Conservation (phyloP, 768 basidiomycete genomes). For the Tulasnella sp. region DNA sequence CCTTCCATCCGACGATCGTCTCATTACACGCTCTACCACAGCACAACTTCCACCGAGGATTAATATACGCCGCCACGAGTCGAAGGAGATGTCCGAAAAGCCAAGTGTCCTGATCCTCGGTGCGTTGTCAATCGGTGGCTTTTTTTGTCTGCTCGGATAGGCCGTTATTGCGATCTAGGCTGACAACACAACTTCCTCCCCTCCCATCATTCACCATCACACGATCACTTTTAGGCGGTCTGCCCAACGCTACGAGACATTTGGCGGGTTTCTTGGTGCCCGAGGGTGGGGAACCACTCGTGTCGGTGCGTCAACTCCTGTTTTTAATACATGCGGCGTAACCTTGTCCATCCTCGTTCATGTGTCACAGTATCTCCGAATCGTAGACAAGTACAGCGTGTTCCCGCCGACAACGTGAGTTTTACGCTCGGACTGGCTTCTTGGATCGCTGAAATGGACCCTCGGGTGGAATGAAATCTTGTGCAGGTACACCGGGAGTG, state of each 20-base stretch:
- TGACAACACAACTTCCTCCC: neutral
- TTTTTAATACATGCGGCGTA: neutral
- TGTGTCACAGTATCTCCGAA: conserved; percentile 44
- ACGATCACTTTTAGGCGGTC: no score
- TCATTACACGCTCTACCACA: no score
- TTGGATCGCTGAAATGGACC: conserved; percentile 4
- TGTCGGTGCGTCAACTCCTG: conserved; percentile 42
- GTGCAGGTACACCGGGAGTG: conserved; percentile 59
- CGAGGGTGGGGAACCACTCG: conserved; percentile 50
- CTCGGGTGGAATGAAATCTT: neutral
- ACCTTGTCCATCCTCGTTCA: neutral
- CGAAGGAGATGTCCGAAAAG: conserved; percentile 38
- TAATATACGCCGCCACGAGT: neutral
- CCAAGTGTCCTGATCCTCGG: conserved; percentile 70
- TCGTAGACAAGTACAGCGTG: conserved; percentile 66
- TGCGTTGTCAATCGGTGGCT: conserved; percentile 31
- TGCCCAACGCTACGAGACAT: conserved; percentile 66
- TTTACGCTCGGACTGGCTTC: neutral
- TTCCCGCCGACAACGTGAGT: conserved; percentile 60
- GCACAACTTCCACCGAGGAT: no score
- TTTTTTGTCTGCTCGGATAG: no score
- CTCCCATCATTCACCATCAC: conserved; percentile 3
- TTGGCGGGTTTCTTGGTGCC: conserved; percentile 59
- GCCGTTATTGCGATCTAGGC: conserved; percentile 13
- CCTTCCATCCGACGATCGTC: no score